These are phyloP conservation scores for Citrus medica DNA, from an alignment of 345 rosid species.

Conservation along the genomic window DNA sequence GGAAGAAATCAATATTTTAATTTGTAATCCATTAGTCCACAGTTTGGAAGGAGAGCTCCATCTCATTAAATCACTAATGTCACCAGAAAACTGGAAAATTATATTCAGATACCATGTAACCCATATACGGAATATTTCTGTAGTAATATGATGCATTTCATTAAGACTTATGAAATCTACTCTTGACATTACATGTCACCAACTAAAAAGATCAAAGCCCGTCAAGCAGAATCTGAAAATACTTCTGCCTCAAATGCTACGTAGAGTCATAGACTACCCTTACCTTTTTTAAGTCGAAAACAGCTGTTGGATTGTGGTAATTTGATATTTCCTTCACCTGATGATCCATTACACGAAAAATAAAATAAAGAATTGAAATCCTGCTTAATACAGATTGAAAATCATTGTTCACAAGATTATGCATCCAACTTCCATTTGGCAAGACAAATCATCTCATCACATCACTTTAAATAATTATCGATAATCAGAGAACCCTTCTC, in stretches of 20 bases:
- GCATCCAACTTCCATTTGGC: background rate
- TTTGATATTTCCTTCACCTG: background rate
- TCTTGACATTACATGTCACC: background rate
- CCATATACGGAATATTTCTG: background rate
- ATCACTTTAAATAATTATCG: background rate
- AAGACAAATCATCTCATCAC: background rate
- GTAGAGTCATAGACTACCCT: background rate
- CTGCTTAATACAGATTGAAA: background rate
- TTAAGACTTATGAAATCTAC: background rate
- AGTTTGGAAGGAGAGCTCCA: background rate
- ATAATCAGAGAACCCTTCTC: background rate
- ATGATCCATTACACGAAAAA: background rate
- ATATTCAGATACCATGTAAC: background rate
- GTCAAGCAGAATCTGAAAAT: background rate
- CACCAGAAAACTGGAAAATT: background rate
- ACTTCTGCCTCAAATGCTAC: background rate
- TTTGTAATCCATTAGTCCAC: background rate
- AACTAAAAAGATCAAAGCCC: background rate
- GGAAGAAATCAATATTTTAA: background rate
- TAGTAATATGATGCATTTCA: background rate
- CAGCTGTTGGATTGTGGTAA: background rate
- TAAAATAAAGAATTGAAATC: background rate
- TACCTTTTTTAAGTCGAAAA: slow-evolving; percentile 5
- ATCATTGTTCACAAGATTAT: background rate
- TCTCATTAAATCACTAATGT: background rate